Conservation (phyloP, 2,329 filamentous ascomycete genomes). For the Cytospora paraplurivora region DNA sequence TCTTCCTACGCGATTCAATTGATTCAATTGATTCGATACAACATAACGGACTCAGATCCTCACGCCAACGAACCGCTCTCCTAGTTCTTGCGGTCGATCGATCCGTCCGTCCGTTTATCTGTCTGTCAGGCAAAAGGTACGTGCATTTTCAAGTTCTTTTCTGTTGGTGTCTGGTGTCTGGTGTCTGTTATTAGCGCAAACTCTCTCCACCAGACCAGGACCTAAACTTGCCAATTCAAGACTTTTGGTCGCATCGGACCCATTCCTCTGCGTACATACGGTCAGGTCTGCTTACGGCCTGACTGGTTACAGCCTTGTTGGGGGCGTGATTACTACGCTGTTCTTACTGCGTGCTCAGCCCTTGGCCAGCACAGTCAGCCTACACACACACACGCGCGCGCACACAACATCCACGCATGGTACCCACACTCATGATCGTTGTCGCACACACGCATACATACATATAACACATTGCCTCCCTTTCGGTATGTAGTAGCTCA, state of each 20-base stretch:
- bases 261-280: not conserved
- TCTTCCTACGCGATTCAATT: too few species aligned
- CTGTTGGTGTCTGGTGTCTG: not conserved
- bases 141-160: not conserved
- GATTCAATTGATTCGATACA: too few species aligned
- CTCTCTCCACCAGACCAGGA: not conserved
- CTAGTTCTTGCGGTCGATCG: too few species aligned
- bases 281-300: too few species aligned
- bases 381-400: constrained; percentile 3
- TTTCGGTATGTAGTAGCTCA: too few species aligned
- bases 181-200: not conserved
- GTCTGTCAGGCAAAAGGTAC: not conserved
- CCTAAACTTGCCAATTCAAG: not conserved
- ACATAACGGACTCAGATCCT: too few species aligned
- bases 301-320: not conserved
- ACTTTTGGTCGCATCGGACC: not conserved
- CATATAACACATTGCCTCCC: too few species aligned
- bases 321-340: not conserved
- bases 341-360: not conserved
- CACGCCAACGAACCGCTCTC: too few species aligned
- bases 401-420: constrained; percentile 1
- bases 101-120: too few species aligned
- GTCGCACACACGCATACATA: too few species aligned
- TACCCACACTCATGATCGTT: too few species aligned
- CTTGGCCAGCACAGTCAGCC: not conserved